These are phyloP conservation scores for Tritrichomonas musculus DNA, from an alignment of 208 protist genomes.

Conservation along the genomic window DNA sequence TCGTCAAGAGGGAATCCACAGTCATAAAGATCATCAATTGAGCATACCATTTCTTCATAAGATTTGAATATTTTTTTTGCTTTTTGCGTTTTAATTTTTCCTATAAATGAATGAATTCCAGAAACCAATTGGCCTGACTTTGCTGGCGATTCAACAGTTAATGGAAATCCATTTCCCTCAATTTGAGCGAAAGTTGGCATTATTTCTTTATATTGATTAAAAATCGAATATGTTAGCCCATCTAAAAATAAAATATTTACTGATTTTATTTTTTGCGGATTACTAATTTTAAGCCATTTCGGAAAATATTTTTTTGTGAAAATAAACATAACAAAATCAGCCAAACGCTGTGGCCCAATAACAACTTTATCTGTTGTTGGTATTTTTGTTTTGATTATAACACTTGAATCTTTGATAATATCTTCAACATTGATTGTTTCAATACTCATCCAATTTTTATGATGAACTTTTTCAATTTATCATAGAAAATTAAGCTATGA, in stretches of 20 bases:
- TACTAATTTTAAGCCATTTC: too few relatives aligned
- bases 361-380: too few relatives aligned
- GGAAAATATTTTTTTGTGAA: too few relatives aligned
- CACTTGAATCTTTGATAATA: too few relatives aligned
- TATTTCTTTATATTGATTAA: background rate
- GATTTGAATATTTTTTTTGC: background rate
- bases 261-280: too few relatives aligned
- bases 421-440: too few relatives aligned
- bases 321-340: too few relatives aligned
- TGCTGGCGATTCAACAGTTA: background rate
- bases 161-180: background rate
- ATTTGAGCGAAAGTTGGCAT: background rate
- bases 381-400: too few relatives aligned
- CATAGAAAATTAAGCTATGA: too few relatives aligned
- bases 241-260: background rate
- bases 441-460: too few relatives aligned
- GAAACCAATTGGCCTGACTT: background rate
- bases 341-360: too few relatives aligned
- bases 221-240: background rate
- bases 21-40: background rate
- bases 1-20: background rate
- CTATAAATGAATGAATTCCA: background rate
- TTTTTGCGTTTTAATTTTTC: background rate
- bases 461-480: too few relatives aligned
- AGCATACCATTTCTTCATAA: background rate